Conservation (phyloP, 2,329 filamentous ascomycete genomes). For the Lojkania enalia region DNA sequence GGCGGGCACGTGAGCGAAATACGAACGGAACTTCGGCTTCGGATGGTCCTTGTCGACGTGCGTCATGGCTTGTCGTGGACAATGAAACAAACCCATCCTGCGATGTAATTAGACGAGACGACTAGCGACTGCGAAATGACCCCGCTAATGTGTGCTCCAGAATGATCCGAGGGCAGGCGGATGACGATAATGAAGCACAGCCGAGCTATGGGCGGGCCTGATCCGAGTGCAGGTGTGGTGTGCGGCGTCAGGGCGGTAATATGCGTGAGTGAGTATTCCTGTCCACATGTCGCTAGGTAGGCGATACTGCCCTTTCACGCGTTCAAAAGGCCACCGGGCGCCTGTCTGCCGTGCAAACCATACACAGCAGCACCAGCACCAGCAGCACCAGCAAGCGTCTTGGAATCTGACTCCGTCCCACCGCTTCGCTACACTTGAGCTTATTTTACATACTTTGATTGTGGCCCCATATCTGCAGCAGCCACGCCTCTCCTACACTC, state of each 20-base stretch:
- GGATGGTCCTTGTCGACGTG: neutral
- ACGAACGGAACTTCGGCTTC: slow-evolving; percentile 6
- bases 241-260: neutral
- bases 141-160: neutral
- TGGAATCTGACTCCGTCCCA: neutral
- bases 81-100: neutral
- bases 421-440: slow-evolving; percentile 18
- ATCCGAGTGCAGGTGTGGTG: too few species aligned
- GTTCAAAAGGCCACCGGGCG: slow-evolving; percentile 6
- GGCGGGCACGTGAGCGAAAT: slow-evolving; percentile 7
- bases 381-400: neutral
- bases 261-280: slow-evolving; percentile 2
- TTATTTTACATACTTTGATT: slow-evolving; percentile 26
- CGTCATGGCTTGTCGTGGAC: slow-evolving; percentile 8
- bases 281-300: slow-evolving; percentile 4
- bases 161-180: neutral
- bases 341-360: slow-evolving; percentile 4
- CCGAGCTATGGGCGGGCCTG: too few species aligned
- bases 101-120: neutral
- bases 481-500: slow-evolving; percentile 11
- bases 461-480: slow-evolving; percentile 18
- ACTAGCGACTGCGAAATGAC: slow-evolving; percentile 3
- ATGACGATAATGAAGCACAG: slow-evolving; percentile 5
- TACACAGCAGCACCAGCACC: too few species aligned
- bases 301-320: slow-evolving; percentile 3